Evolutionary conservation across 2,329 filamentous ascomycete species (phyloP).

Genomic region (Xylaria sp.): DNA sequence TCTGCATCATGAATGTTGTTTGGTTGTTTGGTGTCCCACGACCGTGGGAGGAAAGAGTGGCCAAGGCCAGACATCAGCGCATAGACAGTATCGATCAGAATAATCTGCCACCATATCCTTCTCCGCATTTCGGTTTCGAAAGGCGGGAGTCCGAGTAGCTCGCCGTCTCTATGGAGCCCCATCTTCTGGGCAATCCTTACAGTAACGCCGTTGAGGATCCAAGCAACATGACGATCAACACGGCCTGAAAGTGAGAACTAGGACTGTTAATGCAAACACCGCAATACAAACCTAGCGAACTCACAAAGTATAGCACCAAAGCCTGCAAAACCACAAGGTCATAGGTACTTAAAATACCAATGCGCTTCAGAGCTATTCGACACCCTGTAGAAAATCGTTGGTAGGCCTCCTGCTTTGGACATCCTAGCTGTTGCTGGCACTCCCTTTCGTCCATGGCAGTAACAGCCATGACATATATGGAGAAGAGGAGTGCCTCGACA

Average conservation of each 20-base stretch:
- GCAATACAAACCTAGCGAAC: slow-evolving; percentile 4
- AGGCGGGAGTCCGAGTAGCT: slow-evolving; percentile 63
- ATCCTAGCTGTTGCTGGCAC: slow-evolving; percentile 63
- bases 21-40: slow-evolving; percentile 66
- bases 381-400: slow-evolving; percentile 63
- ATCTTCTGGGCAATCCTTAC: slow-evolving; percentile 74
- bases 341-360: slow-evolving; percentile 67
- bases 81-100: slow-evolving; percentile 66
- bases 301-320: slow-evolving; percentile 66
- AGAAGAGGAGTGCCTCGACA: slow-evolving; percentile 70
- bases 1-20: slow-evolving; percentile 69
- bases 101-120: slow-evolving; percentile 73
- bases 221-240: slow-evolving; percentile 68
- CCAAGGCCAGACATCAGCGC: slow-evolving; percentile 67
- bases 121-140: slow-evolving; percentile 76
- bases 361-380: slow-evolving; percentile 60
- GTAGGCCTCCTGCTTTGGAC: slow-evolving; percentile 60
- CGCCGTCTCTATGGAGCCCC: slow-evolving; percentile 72
- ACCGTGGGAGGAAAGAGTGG: slow-evolving; percentile 61
- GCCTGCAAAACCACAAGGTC: slow-evolving; percentile 69
- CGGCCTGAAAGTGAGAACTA: slow-evolving; percentile 67
- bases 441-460: slow-evolving; percentile 66
- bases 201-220: slow-evolving; percentile 69
- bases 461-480: slow-evolving; percentile 72
- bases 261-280: slow-evolving; percentile 30